Percentiles rank a stretch among this genome's conserved stretches.
Evolutionary conservation across 192 early-diverging fungal species (phyloP).

Genomic region (Coemansia aciculifera): DNA sequence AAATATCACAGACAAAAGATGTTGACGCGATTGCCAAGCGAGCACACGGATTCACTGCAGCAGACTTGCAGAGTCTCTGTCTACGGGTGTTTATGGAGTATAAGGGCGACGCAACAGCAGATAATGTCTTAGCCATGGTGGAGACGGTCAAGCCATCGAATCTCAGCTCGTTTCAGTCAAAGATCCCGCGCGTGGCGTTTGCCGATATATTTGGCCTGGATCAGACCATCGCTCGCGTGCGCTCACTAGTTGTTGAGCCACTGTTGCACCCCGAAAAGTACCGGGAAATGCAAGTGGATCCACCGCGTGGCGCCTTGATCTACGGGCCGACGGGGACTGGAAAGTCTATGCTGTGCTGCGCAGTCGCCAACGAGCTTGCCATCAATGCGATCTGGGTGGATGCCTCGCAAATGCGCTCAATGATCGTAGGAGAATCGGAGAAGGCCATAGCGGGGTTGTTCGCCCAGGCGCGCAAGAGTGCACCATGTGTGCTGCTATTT

Average conservation of each 20-base stretch:
- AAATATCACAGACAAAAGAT: constrained; percentile 15
- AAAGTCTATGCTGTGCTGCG: constrained; percentile 87
- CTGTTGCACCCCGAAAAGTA: constrained; percentile 42
- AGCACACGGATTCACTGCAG: constrained; percentile 71
- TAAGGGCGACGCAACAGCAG: constrained; percentile 15
- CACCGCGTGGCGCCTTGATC: constrained; percentile 79
- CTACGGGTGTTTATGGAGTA: constrained; percentile 53
- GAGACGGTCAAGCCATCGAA: constrained; percentile 22
- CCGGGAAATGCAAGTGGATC: constrained; percentile 63
- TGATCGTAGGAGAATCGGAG: constrained; percentile 94
- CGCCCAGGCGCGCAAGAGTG: constrained; percentile 73
- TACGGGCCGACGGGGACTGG: constrained; percentile 89
- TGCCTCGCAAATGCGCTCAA: constrained; percentile 83
- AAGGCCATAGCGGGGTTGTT: constrained; percentile 82
- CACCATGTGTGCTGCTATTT: constrained; percentile 90
- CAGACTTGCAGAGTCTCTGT: constrained; percentile 76
- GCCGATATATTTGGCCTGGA: constrained; percentile 78
- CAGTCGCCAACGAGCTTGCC: constrained; percentile 73
- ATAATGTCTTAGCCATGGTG: constrained; percentile 26
- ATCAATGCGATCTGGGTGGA: constrained; percentile 86
- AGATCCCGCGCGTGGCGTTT: constrained; percentile 67
- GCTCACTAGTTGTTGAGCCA: constrained; percentile 56
- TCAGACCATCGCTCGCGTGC: constrained; percentile 61
- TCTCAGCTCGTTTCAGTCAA: constrained; percentile 33
- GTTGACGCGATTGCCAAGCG: constrained; percentile 27